Percentiles rank a stretch among this genome's conserved stretches.
phyloP scores from a whole-genome alignment of 306 rosid species.

The Senna tora region DNA sequence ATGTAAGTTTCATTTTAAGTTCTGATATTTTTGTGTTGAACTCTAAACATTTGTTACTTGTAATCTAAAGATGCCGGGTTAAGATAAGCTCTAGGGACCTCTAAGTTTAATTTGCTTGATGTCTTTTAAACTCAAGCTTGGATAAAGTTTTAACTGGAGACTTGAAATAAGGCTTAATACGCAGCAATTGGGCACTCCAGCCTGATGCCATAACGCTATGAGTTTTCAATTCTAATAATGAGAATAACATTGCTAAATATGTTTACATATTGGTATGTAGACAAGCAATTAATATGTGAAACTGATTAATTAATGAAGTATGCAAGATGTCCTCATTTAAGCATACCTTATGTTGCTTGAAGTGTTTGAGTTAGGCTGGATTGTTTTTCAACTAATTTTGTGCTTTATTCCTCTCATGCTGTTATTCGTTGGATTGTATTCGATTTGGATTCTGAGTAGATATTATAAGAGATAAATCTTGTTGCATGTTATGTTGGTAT shows the following conservation, averaged over 20 bases:
- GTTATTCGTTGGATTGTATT: not conserved
- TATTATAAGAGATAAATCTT: not conserved
- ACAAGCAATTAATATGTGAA: not conserved
- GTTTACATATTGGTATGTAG: not conserved
- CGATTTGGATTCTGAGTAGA: not conserved
- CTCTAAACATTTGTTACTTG: not conserved
- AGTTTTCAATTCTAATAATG: slow-evolving; percentile 1
- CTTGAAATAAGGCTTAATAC: not conserved
- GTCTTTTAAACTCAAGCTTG: slow-evolving; percentile 7
- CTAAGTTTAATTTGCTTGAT: not conserved
- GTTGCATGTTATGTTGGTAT: not conserved
- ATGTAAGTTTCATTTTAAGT: not conserved
- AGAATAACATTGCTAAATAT: not conserved
- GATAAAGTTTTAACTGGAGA: not conserved
- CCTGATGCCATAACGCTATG: slow-evolving; percentile 18
- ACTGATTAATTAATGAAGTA: not conserved
- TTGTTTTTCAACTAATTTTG: not conserved
- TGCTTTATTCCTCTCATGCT: not conserved
- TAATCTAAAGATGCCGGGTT: not conserved
- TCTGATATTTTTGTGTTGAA: not conserved
- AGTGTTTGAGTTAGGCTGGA: not conserved
- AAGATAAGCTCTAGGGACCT: not conserved
- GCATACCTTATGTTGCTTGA: not conserved
- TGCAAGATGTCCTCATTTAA: not conserved
- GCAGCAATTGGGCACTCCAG: not conserved